Evolutionary conservation across 495 filamentous ascomycete genomes (phyloP).

Genomic region (Barbatosphaeria neglecta): DNA sequence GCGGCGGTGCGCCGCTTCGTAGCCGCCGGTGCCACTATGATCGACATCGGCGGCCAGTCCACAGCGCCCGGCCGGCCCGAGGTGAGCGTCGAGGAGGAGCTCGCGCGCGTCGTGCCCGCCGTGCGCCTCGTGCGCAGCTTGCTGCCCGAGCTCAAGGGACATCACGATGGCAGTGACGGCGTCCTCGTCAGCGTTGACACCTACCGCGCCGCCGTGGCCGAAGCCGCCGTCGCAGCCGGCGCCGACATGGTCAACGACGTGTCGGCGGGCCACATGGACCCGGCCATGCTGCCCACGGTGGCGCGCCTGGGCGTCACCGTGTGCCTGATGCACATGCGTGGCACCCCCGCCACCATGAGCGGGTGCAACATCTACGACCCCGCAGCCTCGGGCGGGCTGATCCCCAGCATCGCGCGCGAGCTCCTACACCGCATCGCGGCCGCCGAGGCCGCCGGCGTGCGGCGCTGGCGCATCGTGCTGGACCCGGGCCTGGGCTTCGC

Average conservation of each 20-base stretch:
- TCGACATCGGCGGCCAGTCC: constrained; percentile 90
- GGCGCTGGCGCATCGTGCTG: constrained; percentile 87
- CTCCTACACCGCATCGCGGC: constrained; percentile 57
- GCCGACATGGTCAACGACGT: constrained; percentile 95
- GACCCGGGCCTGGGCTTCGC: constrained; percentile 93
- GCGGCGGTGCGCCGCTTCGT: constrained; percentile 48
- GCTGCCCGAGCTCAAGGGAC: too few relatives aligned
- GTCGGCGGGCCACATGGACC: constrained; percentile 69
- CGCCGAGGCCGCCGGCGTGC: constrained; percentile 72
- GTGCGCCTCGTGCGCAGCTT: constrained; percentile 62
- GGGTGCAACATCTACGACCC: constrained; percentile 54
- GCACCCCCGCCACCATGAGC: constrained; percentile 75
- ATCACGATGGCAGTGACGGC: too few relatives aligned
- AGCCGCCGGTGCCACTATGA: constrained; percentile 59
- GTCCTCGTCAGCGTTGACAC: constrained; percentile 82
- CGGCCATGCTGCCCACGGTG: constrained; percentile 70
- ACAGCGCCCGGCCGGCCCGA: constrained; percentile 63
- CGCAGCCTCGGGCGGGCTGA: constrained; percentile 49
- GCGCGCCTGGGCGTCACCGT: constrained; percentile 71
- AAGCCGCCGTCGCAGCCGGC: constrained; percentile 65
- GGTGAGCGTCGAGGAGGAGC: constrained; percentile 60
- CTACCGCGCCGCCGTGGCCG: constrained; percentile 78
- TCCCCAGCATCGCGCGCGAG: constrained; percentile 58
- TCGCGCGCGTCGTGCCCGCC: constrained; percentile 64
- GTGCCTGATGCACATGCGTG: constrained; percentile 93